Conservation (phyloP, 768 basidiomycete genomes). For the Lyophyllum semitale region DNA sequence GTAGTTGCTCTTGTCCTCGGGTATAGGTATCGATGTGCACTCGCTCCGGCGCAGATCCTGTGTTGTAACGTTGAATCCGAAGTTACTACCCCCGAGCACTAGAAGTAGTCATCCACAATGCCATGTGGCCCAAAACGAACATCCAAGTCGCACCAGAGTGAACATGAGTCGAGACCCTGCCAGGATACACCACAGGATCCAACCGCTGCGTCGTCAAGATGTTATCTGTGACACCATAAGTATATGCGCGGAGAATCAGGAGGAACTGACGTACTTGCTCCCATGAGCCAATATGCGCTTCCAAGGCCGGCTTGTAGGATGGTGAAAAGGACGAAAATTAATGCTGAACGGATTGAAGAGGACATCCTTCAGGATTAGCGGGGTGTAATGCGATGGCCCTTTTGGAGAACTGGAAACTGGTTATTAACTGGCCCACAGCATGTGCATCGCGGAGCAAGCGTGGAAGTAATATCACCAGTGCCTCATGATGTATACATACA, state of each 20-base stretch:
- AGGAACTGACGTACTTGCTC: slow-evolving; percentile 23
- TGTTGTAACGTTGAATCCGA: slow-evolving; percentile 31
- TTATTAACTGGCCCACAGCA: neutral
- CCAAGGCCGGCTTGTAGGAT: neutral
- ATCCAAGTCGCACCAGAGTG: slow-evolving; percentile 27
- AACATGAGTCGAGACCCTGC: slow-evolving; percentile 32
- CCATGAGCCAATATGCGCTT: slow-evolving; percentile 30
- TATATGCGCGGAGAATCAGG: neutral
- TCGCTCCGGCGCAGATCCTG: slow-evolving; percentile 30
- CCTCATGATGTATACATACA: neutral
- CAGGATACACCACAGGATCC: slow-evolving; percentile 38
- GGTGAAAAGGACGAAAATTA: neutral
- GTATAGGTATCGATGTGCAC: slow-evolving; percentile 39
- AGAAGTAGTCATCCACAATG: neutral
- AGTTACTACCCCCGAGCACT: slow-evolving; percentile 42
- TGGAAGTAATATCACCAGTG: neutral
- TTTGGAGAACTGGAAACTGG: neutral
- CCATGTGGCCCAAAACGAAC: neutral
- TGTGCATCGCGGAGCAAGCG: neutral
- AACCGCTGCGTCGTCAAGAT: slow-evolving; percentile 38
- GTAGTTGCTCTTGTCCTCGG: slow-evolving; percentile 38
- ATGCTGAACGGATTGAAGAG: neutral
- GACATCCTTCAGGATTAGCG: neutral
- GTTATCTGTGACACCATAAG: slow-evolving; percentile 25
- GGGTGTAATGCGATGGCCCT: neutral